Evolutionary conservation across 169 alveolate genomes (phyloP).

Genomic region (Eimeria necatrix): DNA sequence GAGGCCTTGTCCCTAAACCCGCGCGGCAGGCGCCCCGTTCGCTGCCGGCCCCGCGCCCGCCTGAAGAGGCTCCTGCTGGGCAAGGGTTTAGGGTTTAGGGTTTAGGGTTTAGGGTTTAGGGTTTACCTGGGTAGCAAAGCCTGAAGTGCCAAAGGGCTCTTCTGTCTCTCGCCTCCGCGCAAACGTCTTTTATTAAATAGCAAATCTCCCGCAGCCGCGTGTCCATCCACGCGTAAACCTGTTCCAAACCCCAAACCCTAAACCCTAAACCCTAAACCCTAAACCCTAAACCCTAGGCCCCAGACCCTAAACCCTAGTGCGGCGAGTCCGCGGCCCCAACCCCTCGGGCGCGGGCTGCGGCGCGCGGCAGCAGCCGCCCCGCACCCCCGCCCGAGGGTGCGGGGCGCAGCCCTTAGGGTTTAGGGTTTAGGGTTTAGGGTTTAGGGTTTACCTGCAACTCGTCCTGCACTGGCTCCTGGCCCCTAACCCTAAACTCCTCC

Average conservation of each 20-base stretch:
- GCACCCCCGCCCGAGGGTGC: no score
- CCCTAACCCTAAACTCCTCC: slow-evolving; percentile 66
- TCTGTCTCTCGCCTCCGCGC: slow-evolving; percentile 78
- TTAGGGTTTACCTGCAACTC: slow-evolving; percentile 68
- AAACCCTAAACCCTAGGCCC: slow-evolving; percentile 16
- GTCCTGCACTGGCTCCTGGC: slow-evolving; percentile 68
- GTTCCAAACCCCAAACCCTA: background rate
- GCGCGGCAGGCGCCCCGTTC: no score
- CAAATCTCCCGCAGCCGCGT: slow-evolving; percentile 72
- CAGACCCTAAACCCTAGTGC: slow-evolving; percentile 24
- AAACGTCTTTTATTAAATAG: slow-evolving; percentile 78
- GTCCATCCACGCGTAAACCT: slow-evolving; percentile 83
- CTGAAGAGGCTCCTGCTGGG: no score
- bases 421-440: no score
- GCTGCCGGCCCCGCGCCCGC: no score
- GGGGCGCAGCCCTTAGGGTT: no score
- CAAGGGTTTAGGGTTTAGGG: no score
- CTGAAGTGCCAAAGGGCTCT: slow-evolving; percentile 65
- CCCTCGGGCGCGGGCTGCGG: no score
- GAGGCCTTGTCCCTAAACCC: no score
- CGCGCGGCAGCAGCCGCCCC: no score
- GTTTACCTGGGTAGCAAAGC: slow-evolving; percentile 79
- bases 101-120: slow-evolving; percentile 31
- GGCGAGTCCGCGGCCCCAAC: no score
- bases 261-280: background rate